phyloP scores from a whole-genome alignment of 2,329 filamentous ascomycete genomes.

The Colletotrichum cordylinicola region DNA sequence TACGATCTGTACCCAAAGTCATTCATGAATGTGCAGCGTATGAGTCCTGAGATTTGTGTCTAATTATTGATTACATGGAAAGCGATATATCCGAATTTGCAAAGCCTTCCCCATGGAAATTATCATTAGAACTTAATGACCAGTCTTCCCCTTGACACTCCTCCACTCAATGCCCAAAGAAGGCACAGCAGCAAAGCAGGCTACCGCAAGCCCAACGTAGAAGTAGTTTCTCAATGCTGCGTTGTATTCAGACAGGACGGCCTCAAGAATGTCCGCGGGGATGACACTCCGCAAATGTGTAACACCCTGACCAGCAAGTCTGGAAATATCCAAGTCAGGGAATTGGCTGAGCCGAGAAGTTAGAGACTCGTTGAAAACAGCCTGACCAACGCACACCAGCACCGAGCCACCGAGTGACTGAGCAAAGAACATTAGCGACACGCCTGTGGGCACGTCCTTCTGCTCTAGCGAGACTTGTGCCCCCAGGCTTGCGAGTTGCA shows the following conservation, averaged over 20 bases:
- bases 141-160: slow-evolving; percentile 56
- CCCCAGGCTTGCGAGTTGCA: slow-evolving; percentile 49
- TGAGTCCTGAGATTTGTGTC: no score
- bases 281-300: slow-evolving; percentile 57
- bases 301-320: slow-evolving; percentile 39
- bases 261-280: background rate
- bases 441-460: slow-evolving; percentile 50
- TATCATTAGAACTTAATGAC: background rate
- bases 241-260: slow-evolving; percentile 55
- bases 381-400: slow-evolving; percentile 56
- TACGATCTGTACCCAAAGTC: no score
- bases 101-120: background rate
- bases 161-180: slow-evolving; percentile 69
- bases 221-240: slow-evolving; percentile 57
- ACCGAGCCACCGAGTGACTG: slow-evolving; percentile 49
- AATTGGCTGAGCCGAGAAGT: slow-evolving; percentile 39
- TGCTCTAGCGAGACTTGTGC: slow-evolving; percentile 47
- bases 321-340: slow-evolving; percentile 35
- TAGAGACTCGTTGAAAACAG: slow-evolving; percentile 55
- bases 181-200: slow-evolving; percentile 54
- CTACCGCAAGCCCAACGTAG: slow-evolving; percentile 57
- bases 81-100: background rate
- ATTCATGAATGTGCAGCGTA: no score
- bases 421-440: slow-evolving; percentile 48
- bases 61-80: no score